Percentiles rank a stretch among this genome's conserved stretches.
These are phyloP conservation scores for Saksenaea vasiformis DNA, from an alignment of 371 early-diverging fungal genomes.

Conservation along the genomic window DNA sequence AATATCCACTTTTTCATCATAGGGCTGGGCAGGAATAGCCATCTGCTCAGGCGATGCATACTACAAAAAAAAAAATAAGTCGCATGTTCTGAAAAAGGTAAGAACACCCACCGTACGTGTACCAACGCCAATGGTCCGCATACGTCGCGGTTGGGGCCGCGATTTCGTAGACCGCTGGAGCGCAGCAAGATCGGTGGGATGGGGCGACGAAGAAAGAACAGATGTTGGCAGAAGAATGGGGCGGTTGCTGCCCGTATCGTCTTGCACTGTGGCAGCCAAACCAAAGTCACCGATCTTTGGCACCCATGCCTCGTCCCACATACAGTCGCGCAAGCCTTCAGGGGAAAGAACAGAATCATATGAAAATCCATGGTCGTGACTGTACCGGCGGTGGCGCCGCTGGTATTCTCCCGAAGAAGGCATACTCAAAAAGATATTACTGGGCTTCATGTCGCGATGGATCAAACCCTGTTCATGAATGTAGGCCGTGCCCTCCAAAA, in stretches of 20 bases:
- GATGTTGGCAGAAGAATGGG: constrained; percentile 6
- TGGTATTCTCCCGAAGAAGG: constrained; percentile 12
- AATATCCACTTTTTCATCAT: constrained; percentile 70
- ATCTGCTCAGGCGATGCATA: constrained; percentile 96
- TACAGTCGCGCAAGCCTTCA: constrained; percentile 38
- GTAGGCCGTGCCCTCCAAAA: constrained; percentile 68
- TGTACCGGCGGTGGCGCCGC: constrained; percentile 9
- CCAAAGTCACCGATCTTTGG: constrained; percentile 92
- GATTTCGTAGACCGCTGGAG: neutral
- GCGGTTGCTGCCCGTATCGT: constrained; percentile 1
- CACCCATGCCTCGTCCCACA: constrained; percentile 52
- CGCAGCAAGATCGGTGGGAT: neutral
- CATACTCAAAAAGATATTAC: constrained; percentile 71
- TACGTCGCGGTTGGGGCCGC: constrained; percentile 14
- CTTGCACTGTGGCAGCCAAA: constrained; percentile 62
- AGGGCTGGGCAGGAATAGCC: constrained; percentile 50
- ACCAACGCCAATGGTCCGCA: constrained; percentile 66
- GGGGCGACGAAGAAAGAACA: constrained; percentile 2
- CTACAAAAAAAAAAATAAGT: constrained; percentile 20
- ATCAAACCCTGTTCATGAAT: constrained; percentile 75
- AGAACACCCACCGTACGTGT: constrained; percentile 63
- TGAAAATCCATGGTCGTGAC: constrained; percentile 21
- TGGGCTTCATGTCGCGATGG: constrained; percentile 82
- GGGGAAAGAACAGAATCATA: constrained; percentile 20
- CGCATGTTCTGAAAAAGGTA: neutral